Evolutionary conservation across 208 protist genomes (phyloP).

Genomic region (Leishmania guyanensis): DNA sequence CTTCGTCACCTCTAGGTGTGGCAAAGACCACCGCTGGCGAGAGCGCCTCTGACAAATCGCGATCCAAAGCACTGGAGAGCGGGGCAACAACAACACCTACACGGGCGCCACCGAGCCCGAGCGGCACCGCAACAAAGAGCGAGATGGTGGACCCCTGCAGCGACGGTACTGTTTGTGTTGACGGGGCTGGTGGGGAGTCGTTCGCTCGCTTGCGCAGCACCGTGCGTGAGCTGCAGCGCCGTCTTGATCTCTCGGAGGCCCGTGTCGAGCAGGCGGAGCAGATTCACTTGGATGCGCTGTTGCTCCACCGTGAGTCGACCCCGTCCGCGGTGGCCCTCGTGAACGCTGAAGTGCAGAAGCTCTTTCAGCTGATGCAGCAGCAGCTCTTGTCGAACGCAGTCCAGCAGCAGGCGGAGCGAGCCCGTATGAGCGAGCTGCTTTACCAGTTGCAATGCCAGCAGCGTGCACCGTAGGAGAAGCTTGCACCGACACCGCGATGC

Average conservation of each 20-base stretch:
- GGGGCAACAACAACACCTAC: neutral
- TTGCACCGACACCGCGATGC: neutral
- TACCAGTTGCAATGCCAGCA: constrained; percentile 22
- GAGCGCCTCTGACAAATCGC: neutral
- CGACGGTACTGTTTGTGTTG: neutral
- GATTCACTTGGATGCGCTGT: constrained; percentile 27
- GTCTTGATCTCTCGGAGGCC: constrained; percentile 17
- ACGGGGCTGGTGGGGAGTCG: neutral
- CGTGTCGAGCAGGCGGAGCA: constrained; percentile 9
- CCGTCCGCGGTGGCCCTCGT: constrained; percentile 21
- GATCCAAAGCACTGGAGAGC: neutral
- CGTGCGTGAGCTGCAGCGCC: constrained; percentile 24
- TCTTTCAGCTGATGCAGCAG: constrained; percentile 54
- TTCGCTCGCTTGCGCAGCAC: constrained; percentile 10
- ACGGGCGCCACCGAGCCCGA: neutral
- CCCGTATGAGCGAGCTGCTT: constrained; percentile 55
- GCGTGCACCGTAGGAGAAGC: neutral
- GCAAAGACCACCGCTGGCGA: neutral
- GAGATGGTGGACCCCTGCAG: neutral
- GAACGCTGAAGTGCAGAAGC: constrained; percentile 50
- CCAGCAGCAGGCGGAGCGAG: constrained; percentile 57
- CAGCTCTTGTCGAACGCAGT: constrained; percentile 46
- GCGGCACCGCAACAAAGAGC: neutral
- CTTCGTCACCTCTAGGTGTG: neutral
- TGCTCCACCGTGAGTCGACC: neutral